Conservation (phyloP, 148 eudicot species). For the Rhododendron simsii region DNA sequence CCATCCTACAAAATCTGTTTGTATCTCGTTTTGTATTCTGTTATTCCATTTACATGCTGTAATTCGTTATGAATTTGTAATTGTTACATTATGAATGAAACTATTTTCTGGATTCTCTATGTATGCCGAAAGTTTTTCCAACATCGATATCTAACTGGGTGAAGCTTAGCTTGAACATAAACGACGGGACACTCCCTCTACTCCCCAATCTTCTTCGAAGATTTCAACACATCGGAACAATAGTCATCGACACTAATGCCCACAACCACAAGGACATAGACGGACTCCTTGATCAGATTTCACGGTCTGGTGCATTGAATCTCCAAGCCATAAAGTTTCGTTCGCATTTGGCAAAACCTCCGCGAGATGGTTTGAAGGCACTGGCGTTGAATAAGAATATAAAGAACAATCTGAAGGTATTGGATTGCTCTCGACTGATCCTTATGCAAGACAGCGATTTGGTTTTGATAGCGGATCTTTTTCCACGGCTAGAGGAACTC, state of each 20-base stretch:
- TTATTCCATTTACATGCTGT: no score
- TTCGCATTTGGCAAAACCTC: not conserved
- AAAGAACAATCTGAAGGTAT: not conserved
- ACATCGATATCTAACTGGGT: not conserved
- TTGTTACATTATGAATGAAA: no score
- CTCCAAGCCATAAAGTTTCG: not conserved
- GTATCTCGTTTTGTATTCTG: no score
- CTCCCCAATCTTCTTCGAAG: not conserved
- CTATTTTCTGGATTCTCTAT: no score
- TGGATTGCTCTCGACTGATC: not conserved
- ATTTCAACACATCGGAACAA: not conserved
- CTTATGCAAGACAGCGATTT: not conserved
- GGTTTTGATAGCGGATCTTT: no score
- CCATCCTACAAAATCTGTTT: no score
- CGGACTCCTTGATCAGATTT: not conserved
- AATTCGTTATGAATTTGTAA: no score
- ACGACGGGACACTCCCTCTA: not conserved
- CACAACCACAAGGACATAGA: not conserved
- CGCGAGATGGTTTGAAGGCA: not conserved
- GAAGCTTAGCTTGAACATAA: not conserved
- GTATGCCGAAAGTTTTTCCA: no score
- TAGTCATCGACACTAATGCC: not conserved
- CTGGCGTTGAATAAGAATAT: not conserved
- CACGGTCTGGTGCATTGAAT: not conserved
- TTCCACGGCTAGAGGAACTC: no score